phyloP scores from a whole-genome alignment of 164 flowering plant genomes.

The Liquidambar formosana region DNA sequence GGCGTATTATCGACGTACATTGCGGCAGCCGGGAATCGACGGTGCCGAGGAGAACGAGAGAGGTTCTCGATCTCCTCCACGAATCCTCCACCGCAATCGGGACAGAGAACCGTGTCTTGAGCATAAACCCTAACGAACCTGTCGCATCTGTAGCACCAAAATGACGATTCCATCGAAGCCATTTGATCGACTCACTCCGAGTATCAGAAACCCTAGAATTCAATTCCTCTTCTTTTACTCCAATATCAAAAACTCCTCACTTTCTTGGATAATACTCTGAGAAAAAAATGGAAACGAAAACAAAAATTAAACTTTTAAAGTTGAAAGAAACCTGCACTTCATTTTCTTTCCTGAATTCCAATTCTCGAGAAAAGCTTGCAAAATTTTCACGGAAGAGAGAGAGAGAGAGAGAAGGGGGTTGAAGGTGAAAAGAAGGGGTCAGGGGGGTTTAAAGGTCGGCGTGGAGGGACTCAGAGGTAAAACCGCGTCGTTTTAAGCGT shows the following conservation, averaged over 20 bases:
- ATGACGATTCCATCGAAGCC: conserved; percentile 38
- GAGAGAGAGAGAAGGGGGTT: neutral
- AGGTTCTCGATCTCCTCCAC: conserved; percentile 47
- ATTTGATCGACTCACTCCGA: conserved; percentile 4
- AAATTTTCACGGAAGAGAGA: no score
- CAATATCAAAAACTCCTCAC: no score
- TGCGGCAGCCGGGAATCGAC: conserved; percentile 38
- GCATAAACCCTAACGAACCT: conserved; percentile 41
- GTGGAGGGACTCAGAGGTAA: conserved; percentile 2
- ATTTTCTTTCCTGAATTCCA: neutral
- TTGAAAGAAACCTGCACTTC: neutral
- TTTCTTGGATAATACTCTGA: no score
- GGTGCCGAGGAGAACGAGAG: conserved; percentile 23
- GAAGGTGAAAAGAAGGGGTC: neutral
- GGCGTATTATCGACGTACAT: conserved; percentile 38
- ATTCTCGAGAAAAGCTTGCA: no score
- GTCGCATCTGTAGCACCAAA: conserved; percentile 77
- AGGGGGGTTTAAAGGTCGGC: neutral
- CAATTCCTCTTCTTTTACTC: neutral
- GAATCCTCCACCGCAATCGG: conserved; percentile 66
- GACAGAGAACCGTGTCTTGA: conserved; percentile 41
- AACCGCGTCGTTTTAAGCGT: conserved; percentile 23
- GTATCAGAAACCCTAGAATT: conserved; percentile 4
- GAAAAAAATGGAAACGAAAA: no score
- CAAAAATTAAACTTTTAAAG: no score